phyloP scores from a whole-genome alignment of 139 green algal genomes.

The Chlamydomonas applanata region DNA sequence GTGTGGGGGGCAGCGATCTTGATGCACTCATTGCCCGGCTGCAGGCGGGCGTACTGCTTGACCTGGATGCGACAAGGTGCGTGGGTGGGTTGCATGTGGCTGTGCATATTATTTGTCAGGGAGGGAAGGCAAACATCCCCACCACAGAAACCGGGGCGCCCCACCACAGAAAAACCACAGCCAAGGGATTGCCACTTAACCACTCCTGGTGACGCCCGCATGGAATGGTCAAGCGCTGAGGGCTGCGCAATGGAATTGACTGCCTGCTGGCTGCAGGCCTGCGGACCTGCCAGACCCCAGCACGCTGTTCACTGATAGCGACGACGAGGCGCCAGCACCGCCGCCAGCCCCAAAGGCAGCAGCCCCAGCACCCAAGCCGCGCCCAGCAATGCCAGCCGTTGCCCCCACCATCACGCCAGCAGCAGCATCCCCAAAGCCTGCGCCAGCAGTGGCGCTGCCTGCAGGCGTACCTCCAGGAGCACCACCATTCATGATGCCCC shows the following conservation, averaged over 20 bases:
- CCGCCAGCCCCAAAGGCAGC: too few species aligned
- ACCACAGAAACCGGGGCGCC: not conserved
- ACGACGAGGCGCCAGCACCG: slow-evolving; percentile 1
- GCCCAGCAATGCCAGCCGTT: too few species aligned
- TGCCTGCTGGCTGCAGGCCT: not conserved
- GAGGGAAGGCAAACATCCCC: not conserved
- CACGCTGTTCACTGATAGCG: slow-evolving; percentile 4
- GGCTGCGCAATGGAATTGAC: not conserved
- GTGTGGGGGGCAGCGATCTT: not conserved
- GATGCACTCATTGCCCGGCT: not conserved
- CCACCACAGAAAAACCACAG: too few species aligned
- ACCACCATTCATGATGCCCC: too few species aligned
- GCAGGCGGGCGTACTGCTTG: not conserved
- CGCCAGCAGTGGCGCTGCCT: too few species aligned
- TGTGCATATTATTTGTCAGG: not conserved
- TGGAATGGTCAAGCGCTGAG: too few species aligned
- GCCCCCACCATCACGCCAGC: too few species aligned
- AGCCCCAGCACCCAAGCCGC: too few species aligned
- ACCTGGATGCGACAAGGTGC: not conserved
- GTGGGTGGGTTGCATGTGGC: not conserved
- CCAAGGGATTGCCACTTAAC: too few species aligned
- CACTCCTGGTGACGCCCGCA: too few species aligned
- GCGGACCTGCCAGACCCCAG: slow-evolving; percentile 6
- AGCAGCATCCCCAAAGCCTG: too few species aligned
- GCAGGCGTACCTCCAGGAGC: too few species aligned